phyloP scores from a whole-genome alignment of 1,284 basidiomycete genomes.

The Moesziomyces sp. region DNA sequence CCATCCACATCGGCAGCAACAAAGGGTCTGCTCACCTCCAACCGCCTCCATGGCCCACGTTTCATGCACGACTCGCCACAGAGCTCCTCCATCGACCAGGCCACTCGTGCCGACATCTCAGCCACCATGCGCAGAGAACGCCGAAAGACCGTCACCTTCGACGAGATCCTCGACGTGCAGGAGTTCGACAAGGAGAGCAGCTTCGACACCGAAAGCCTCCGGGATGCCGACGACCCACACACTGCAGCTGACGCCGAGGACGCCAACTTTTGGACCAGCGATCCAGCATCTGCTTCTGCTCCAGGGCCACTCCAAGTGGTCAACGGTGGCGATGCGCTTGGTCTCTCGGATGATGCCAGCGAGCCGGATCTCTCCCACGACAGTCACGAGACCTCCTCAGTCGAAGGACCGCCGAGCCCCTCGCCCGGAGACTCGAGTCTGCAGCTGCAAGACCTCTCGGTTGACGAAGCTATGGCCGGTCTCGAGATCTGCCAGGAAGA shows the following conservation, averaged over 20 bases:
- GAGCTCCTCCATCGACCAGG: slow-evolving; percentile 2
- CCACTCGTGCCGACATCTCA: neutral
- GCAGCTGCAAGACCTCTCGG: slow-evolving; percentile 25
- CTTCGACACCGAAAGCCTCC: slow-evolving; percentile 52
- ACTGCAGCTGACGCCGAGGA: slow-evolving; percentile 12
- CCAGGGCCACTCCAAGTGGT: slow-evolving; percentile 36
- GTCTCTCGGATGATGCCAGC: slow-evolving; percentile 11
- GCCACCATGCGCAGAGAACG: slow-evolving; percentile 35
- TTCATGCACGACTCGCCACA: slow-evolving; percentile 27
- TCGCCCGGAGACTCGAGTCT: slow-evolving; percentile 7
- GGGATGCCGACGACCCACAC: slow-evolving; percentile 19
- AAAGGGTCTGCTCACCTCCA: slow-evolving; percentile 81
- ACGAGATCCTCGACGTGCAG: slow-evolving; percentile 85
- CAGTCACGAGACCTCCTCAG: slow-evolving; percentile 48
- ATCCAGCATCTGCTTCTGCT: neutral
- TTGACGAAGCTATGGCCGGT: slow-evolving; percentile 23
- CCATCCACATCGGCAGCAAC: slow-evolving; percentile 17
- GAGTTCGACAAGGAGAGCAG: slow-evolving; percentile 71
- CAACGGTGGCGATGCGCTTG: slow-evolving; percentile 20
- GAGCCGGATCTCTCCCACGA: slow-evolving; percentile 38
- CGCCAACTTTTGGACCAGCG: slow-evolving; percentile 25
- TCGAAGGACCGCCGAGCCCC: slow-evolving; percentile 51
- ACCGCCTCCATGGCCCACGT: slow-evolving; percentile 80
- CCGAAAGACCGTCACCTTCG: slow-evolving; percentile 80
- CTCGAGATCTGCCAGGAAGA: slow-evolving; percentile 18